Evolutionary conservation across 2,329 filamentous ascomycete genomes (phyloP).

Genomic region (Fusarium sp.): DNA sequence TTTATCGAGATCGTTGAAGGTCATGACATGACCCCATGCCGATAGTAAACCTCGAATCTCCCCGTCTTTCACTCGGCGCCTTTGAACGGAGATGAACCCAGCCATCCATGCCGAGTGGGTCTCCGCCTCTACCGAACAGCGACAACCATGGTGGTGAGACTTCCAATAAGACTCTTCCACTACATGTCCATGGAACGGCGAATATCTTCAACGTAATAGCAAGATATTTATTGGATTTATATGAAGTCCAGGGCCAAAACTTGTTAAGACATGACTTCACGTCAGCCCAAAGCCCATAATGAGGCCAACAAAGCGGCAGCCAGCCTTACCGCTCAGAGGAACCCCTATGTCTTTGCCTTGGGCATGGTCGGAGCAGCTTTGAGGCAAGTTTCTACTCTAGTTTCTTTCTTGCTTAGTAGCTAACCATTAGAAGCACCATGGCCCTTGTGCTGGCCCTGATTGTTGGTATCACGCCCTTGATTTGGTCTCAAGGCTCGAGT

Average conservation of each 20-base stretch:
- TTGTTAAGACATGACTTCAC: slow-evolving; percentile 1
- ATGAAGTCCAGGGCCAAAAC: not conserved
- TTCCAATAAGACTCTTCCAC: not conserved
- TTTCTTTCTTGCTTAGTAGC: not conserved
- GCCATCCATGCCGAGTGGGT: slow-evolving; percentile 6
- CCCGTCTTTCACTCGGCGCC: not conserved
- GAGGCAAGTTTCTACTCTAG: not conserved
- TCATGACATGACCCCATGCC: not conserved
- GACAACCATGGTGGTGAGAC: slow-evolving; percentile 2
- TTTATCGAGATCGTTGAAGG: not conserved
- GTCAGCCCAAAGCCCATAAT: not conserved
- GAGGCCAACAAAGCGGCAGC: not conserved
- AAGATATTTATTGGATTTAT: not conserved
- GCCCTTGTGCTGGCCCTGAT: slow-evolving; percentile 19
- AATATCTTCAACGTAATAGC: not conserved
- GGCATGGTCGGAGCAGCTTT: slow-evolving; percentile 26
- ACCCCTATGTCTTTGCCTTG: slow-evolving; percentile 23
- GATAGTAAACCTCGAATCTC: not conserved
- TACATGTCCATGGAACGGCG: not conserved
- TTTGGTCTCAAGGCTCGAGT: slow-evolving; percentile 10
- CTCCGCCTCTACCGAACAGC: not conserved
- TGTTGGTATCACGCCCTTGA: slow-evolving; percentile 12
- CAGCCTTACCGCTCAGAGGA: not conserved
- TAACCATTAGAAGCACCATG: slow-evolving; percentile 16
- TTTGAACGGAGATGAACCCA: not conserved